Percentiles rank a stretch among this genome's conserved stretches.
phyloP scores from a whole-genome alignment of 495 filamentous ascomycete species.

The Venustampulla echinocandica region DNA sequence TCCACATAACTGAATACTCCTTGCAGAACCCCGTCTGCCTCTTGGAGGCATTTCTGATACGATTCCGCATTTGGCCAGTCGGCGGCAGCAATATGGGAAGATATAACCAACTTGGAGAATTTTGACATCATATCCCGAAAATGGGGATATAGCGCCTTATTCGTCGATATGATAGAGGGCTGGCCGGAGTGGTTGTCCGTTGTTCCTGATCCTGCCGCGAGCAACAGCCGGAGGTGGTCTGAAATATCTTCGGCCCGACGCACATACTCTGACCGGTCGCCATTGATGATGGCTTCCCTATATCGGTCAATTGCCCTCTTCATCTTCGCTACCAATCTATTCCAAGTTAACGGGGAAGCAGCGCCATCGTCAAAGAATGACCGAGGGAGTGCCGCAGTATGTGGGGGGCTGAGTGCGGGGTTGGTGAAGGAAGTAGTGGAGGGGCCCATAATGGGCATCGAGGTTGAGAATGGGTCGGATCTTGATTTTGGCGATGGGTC shows the following conservation, averaged over 20 bases:
- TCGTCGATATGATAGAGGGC: conserved; percentile 96
- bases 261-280: conserved; percentile 82
- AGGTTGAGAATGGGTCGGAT: conserved; percentile 35
- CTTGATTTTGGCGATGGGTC: conserved; percentile 41
- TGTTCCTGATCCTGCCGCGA: conserved; percentile 89
- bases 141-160: conserved; percentile 92
- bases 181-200: conserved; percentile 98
- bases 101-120: conserved; percentile 95
- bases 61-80: conserved; percentile 87
- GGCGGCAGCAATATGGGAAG: conserved; percentile 93
- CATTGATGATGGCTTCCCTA: conserved; percentile 69
- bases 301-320: conserved; percentile 79
- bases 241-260: conserved; percentile 91
- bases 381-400: conserved; percentile 55
- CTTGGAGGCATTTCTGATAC: conserved; percentile 84
- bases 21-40: conserved; percentile 89
- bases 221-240: conserved; percentile 85
- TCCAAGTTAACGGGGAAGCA: conserved; percentile 73
- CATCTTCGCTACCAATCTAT: conserved; percentile 82
- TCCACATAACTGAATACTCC: conserved; percentile 95
- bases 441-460: conserved; percentile 47
- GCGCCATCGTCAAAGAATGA: conserved; percentile 81
- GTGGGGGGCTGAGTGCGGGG: conserved; percentile 43
- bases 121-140: conserved; percentile 99
- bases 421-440: conserved; percentile 60